Base-by-base conservation (phyloP, 2,329 filamentous ascomycete species). In the Dactylellina sp. region DNA sequence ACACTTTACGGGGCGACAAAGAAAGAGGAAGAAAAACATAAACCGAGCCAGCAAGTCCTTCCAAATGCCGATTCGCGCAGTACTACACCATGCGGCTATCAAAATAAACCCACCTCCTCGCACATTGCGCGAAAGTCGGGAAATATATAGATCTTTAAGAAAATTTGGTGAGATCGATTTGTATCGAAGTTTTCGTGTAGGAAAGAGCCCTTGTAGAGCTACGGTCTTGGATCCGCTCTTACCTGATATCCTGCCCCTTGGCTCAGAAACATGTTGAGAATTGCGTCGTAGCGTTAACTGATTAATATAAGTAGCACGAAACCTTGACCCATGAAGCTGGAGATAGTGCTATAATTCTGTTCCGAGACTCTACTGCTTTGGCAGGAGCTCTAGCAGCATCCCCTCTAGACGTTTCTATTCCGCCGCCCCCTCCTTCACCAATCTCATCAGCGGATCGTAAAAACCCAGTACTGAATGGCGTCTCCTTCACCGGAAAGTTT, bases 111-210 rank as follows among this genome's bases (percentile, higher is more conserved):
- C 70, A 6, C 55, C 70, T n/a, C 61, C 70, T 20, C 70, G 49
- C 9, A 75, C 55, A 5, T 37, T 68, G 12, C 55, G 56, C 16
- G 55, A 68, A 28, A 75, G 62, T 18, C 55, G 70, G 32, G 61
- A 66, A 24, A 68, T 75, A 12, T 68, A 62, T 44, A 25, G 50
- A 25, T 57, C 61, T 2, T 32, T 75, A 16, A 65, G 55, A 32
- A 68, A 68, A 57, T 75, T 75, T 14, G 70, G 70, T 32, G 61
- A 75, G 32, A 59, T 75, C 55, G 70, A 66, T 49, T 18, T 66
- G 12, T 75, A 66, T 37, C 55, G 70, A 24, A 66, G 42, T 47
- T 25, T 61, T 22, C 70, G 70, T 9, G 70, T 75, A 68, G 16
- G 70, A 56, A 12, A 57, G 20, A 42, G 7, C 37, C 46, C 40